phyloP scores from a whole-genome alignment of 208 protist species.

The Angomonas ambiguus region DNA sequence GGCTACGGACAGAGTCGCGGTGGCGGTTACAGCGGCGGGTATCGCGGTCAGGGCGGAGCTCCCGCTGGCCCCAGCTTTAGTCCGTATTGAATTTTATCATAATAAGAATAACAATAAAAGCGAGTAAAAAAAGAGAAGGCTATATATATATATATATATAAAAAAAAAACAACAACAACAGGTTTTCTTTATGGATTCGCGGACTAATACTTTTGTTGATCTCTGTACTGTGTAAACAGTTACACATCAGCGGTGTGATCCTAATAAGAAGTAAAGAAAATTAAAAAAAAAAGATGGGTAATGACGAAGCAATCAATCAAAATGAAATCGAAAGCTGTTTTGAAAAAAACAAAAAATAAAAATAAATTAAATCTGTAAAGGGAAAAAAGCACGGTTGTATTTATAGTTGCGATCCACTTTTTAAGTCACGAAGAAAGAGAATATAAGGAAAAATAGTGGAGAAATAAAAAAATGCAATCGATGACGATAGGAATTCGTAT shows the following conservation, averaged over 20 bases:
- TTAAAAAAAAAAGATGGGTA: too few species aligned
- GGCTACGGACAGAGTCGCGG: not conserved
- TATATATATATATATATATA: not conserved
- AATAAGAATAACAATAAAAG: not conserved
- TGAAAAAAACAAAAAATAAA: too few species aligned
- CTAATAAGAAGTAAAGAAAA: too few species aligned
- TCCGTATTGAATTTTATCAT: slow-evolving; percentile 25
- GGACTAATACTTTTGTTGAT: too few species aligned
- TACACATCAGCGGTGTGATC: too few species aligned
- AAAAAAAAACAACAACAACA: not conserved
- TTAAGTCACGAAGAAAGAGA: slow-evolving; percentile 4
- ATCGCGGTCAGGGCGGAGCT: not conserved
- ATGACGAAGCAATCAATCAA: too few species aligned
- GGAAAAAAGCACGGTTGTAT: not conserved
- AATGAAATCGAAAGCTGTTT: too few species aligned
- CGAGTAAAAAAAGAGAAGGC: slow-evolving; percentile 4
- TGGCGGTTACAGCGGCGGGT: slow-evolving; percentile 9
- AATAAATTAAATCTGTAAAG: not conserved
- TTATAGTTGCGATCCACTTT: not conserved
- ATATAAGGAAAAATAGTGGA: not conserved
- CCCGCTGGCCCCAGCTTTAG: slow-evolving; percentile 30
- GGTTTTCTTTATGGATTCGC: too few species aligned
- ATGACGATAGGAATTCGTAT: too few species aligned
- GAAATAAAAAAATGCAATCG: not conserved
- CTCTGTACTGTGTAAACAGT: too few species aligned